Evolutionary conservation across 805 yeast genomes (phyloP).

Genomic region (Dipodascopsis tothii): DNA sequence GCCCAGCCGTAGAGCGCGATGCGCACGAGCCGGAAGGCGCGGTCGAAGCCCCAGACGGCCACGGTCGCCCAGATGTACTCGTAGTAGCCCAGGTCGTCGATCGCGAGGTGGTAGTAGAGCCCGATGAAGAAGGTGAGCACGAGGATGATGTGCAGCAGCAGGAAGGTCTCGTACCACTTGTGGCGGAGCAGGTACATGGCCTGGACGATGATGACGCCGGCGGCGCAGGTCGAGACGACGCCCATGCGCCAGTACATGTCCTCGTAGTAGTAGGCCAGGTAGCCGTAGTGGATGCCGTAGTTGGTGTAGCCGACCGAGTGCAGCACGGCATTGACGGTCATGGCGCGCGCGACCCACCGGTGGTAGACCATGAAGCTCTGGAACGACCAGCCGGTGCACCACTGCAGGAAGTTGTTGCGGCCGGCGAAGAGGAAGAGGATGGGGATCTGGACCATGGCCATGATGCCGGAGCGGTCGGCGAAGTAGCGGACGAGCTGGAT

Average conservation of each 20-base stretch:
- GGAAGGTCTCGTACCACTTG: constrained; percentile 50
- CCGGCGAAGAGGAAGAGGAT: constrained; percentile 57
- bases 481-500: constrained; percentile 1
- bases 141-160: constrained; percentile 48
- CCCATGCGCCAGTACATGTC: constrained; percentile 29
- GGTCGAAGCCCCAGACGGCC: constrained; percentile 65
- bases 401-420: constrained; percentile 60
- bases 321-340: constrained; percentile 42
- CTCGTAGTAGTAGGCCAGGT: constrained; percentile 7
- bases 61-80: constrained; percentile 47
- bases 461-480: constrained; percentile 25
- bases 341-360: constrained; percentile 52
- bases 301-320: constrained; percentile 56
- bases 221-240: constrained; percentile 33
- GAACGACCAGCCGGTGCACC: constrained; percentile 55
- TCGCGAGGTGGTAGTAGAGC: constrained; percentile 48
- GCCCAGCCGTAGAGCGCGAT: constrained; percentile 30
- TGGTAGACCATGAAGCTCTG: constrained; percentile 57
- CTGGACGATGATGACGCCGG: constrained; percentile 41
- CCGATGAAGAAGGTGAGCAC: constrained; percentile 48
- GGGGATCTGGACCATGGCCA: constrained; percentile 38
- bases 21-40: constrained; percentile 49
- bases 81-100: constrained; percentile 40
- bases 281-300: constrained; percentile 10
- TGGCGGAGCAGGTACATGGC: constrained; percentile 47